Evolutionary conservation across 345 rosid genomes (phyloP).

Genomic region (Clausena lansium): DNA sequence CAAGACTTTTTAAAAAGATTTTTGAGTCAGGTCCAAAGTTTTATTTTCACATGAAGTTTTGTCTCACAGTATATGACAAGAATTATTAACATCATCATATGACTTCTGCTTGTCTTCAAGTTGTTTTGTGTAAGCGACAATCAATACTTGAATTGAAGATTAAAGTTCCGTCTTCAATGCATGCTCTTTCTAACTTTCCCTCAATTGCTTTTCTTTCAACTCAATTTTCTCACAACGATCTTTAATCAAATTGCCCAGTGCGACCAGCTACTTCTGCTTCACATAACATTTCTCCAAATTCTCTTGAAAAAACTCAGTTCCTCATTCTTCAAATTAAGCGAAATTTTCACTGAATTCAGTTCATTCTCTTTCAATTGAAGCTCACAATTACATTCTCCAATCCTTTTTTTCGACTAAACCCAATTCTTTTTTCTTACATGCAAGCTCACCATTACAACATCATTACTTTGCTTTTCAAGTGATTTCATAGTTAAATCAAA

Average conservation of each 20-base stretch:
- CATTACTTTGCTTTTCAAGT: not conserved
- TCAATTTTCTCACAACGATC: slow-evolving; percentile 9
- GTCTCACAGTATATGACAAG: slow-evolving; percentile 1
- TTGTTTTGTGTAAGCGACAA: not conserved
- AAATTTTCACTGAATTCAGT: too few relatives aligned
- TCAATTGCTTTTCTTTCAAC: slow-evolving; percentile 10
- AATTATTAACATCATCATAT: slow-evolving; percentile 4
- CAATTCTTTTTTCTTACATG: not conserved
- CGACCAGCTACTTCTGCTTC: too few relatives aligned
- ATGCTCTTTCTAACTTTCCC: not conserved
- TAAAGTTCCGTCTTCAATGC: slow-evolving; percentile 8
- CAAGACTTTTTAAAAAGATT: slow-evolving; percentile 10
- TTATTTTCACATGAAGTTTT: not conserved
- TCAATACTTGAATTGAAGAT: slow-evolving; percentile 3
- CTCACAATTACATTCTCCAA: not conserved
- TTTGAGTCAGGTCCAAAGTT: slow-evolving; percentile 4
- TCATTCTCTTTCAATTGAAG: too few relatives aligned
- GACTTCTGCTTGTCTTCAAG: slow-evolving; percentile 14
- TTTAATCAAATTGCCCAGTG: too few relatives aligned
- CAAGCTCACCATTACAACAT: slow-evolving; percentile 6
- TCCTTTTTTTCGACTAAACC: not conserved
- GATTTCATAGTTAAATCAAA: not conserved
- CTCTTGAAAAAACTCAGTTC: too few relatives aligned
- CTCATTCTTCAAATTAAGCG: too few relatives aligned
- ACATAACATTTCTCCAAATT: too few relatives aligned